Conservation (phyloP, 2,329 filamentous ascomycete genomes). For the Beauveria sp. region DNA sequence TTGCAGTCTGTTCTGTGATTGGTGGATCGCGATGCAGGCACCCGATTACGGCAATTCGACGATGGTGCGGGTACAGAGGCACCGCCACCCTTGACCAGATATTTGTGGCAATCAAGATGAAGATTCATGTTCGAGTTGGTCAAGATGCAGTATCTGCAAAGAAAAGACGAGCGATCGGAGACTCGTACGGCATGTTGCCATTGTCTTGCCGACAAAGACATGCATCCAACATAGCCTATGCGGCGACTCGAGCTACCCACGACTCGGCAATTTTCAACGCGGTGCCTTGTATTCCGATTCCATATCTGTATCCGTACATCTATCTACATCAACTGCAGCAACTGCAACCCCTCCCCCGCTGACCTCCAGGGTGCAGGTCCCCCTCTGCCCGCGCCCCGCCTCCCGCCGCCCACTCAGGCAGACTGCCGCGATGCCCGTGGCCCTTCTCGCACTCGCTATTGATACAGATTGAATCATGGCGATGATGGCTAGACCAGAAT, state of each 20-base stretch:
- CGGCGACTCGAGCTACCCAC: no score
- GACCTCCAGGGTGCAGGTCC: background rate
- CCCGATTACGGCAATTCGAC: background rate
- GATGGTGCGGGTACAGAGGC: background rate
- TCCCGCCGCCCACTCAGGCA: background rate
- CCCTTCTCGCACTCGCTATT: background rate
- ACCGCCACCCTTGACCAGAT: no score
- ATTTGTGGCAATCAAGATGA: no score
- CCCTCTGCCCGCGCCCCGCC: background rate
- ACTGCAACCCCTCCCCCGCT: slow-evolving; percentile 6
- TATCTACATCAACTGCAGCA: background rate
- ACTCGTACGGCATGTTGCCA: no score
- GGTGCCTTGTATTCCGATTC: background rate
- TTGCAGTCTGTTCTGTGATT: slow-evolving; percentile 14
- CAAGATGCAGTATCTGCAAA: no score
- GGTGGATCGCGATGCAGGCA: slow-evolving; percentile 9
- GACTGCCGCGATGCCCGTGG: slow-evolving; percentile 9
- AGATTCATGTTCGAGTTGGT: no score
- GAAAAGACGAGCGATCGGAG: no score
- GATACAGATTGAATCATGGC: background rate
- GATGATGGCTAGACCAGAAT: background rate
- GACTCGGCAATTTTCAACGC: no score
- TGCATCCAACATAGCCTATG: no score
- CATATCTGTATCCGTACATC: background rate
- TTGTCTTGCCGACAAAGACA: no score